Evolutionary conservation across 2,329 filamentous ascomycete genomes (phyloP).

Genomic region (Macrophomina pseudophaseolina): DNA sequence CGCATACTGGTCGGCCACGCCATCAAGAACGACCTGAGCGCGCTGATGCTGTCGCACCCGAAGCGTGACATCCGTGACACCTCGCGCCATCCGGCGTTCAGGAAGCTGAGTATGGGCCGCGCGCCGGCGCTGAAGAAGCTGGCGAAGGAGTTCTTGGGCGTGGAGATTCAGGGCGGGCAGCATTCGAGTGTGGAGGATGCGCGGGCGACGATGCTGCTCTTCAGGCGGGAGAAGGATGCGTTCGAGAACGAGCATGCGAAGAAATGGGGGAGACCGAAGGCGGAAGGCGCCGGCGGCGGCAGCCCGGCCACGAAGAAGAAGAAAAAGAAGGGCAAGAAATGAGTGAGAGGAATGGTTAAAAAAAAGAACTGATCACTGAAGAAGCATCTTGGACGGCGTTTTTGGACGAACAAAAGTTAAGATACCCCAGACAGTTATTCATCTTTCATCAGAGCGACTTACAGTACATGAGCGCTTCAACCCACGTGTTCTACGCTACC

Average conservation of each 20-base stretch:
- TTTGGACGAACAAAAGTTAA: constrained; percentile 12
- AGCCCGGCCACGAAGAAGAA: constrained; percentile 37
- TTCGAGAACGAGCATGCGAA: constrained; percentile 83
- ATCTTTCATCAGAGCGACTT: background rate
- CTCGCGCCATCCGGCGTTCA: constrained; percentile 75
- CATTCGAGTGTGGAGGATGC: constrained; percentile 77
- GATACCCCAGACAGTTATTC: constrained; percentile 20
- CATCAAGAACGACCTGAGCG: constrained; percentile 76
- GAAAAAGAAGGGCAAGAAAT: constrained; percentile 44
- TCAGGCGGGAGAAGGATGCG: constrained; percentile 77
- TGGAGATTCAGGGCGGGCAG: constrained; percentile 64
- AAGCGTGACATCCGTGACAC: constrained; percentile 83
- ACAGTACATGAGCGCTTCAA: background rate
- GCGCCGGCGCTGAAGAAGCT: constrained; percentile 71
- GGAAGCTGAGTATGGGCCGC: constrained; percentile 69
- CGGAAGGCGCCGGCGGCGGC: constrained; percentile 32
- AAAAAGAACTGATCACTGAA: background rate
- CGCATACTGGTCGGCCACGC: constrained; percentile 84
- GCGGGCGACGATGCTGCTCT: constrained; percentile 86
- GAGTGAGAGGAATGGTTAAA: constrained; percentile 29
- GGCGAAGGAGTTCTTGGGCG: constrained; percentile 61
- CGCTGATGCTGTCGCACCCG: constrained; percentile 78
- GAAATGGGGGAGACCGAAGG: constrained; percentile 52
- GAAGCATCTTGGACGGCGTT: constrained; percentile 2
- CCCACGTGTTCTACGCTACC: background rate